Conservation (phyloP, 768 basidiomycete species). For the Botryobasidium botryosum region DNA sequence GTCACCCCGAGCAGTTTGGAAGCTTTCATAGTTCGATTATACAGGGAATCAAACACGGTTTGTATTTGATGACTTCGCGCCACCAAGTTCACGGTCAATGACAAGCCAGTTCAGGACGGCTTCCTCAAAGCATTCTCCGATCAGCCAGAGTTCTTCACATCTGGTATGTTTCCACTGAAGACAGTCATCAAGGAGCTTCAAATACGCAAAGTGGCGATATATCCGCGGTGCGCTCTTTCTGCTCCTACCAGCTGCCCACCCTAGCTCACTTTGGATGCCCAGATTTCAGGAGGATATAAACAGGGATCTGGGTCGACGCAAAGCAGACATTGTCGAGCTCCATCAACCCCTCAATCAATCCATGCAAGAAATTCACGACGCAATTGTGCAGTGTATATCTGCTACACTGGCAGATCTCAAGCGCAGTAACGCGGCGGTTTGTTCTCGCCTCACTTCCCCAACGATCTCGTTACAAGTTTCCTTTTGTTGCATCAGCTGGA, state of each 20-base stretch:
- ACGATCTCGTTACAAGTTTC: background rate
- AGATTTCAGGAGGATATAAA: constrained; percentile 89
- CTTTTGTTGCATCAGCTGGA: constrained; percentile 45
- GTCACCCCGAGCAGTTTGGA: constrained; percentile 73
- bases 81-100: background rate
- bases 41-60: constrained; percentile 67
- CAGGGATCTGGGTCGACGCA: constrained; percentile 58
- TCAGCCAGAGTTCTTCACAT: constrained; percentile 88
- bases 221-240: constrained; percentile 47
- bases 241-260: background rate
- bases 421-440: constrained; percentile 59
- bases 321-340: constrained; percentile 84
- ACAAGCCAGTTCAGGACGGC: constrained; percentile 29
- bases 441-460: constrained; percentile 4
- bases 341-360: constrained; percentile 68
- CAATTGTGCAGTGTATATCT: constrained; percentile 88
- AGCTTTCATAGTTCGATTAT: constrained; percentile 85
- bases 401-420: constrained; percentile 79
- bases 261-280: background rate
- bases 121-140: constrained; percentile 97
- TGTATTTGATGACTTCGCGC: constrained; percentile 4
- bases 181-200: constrained; percentile 89
- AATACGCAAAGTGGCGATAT: constrained; percentile 75
- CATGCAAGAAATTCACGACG: constrained; percentile 86
- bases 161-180: constrained; percentile 77